Evolutionary conservation across 2,329 filamentous ascomycete genomes (phyloP).

Genomic region (Akanthomyces uredinophilus): DNA sequence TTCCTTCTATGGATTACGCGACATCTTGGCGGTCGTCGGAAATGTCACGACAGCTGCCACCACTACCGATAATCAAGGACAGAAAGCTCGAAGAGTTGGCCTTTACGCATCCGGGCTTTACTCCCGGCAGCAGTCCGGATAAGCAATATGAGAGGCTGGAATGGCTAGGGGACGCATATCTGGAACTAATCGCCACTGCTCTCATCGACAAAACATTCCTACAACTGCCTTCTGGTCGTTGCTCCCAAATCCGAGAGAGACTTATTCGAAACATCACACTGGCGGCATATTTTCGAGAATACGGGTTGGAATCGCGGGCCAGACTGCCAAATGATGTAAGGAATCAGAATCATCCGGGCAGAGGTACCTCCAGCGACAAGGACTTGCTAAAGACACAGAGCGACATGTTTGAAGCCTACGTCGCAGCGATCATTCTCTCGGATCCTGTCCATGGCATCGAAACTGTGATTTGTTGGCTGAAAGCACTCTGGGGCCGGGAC

Average conservation of each 20-base stretch:
- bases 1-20: slow-evolving; percentile 14
- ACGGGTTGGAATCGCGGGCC: slow-evolving; percentile 63
- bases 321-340: slow-evolving; percentile 46
- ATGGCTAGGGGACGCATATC: slow-evolving; percentile 81
- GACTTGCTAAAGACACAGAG: slow-evolving; percentile 68
- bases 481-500: slow-evolving; percentile 64
- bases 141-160: slow-evolving; percentile 74
- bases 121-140: slow-evolving; percentile 42
- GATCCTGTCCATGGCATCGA: slow-evolving; percentile 58
- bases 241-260: slow-evolving; percentile 70
- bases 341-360: slow-evolving; percentile 22
- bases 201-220: slow-evolving; percentile 71
- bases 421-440: slow-evolving; percentile 70
- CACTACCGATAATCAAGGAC: slow-evolving; percentile 58
- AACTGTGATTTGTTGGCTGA: slow-evolving; percentile 65
- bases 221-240: slow-evolving; percentile 59
- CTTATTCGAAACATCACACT: slow-evolving; percentile 79
- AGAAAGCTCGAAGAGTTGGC: slow-evolving; percentile 54
- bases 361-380: slow-evolving; percentile 37
- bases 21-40: slow-evolving; percentile 44
- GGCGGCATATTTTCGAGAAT: slow-evolving; percentile 61
- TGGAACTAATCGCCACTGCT: slow-evolving; percentile 70
- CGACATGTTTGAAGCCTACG: slow-evolving; percentile 88
- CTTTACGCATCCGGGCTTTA: slow-evolving; percentile 60
- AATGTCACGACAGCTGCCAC: slow-evolving; percentile 45